Conservation (phyloP, 306 rosid genomes). For the Cotoneaster glaucophyllus region DNA sequence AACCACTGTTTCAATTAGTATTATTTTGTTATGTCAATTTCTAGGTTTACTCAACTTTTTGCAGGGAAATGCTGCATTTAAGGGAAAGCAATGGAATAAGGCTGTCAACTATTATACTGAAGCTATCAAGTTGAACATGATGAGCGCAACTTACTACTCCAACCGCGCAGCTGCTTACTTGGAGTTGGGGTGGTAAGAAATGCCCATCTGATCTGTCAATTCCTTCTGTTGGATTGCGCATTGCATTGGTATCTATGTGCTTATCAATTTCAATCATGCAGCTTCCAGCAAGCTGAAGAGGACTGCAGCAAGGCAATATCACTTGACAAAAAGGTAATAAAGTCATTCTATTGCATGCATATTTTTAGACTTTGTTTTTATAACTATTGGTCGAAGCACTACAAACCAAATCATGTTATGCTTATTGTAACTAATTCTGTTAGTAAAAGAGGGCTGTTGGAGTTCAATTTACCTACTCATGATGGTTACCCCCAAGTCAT, state of each 20-base stretch:
- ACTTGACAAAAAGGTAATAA: constrained; percentile 74
- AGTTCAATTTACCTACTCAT: background rate
- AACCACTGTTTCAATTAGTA: background rate
- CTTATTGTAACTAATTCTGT: background rate
- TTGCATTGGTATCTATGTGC: constrained; percentile 4
- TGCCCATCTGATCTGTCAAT: constrained; percentile 9
- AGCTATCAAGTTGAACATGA: constrained; percentile 62
- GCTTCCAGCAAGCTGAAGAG: constrained; percentile 87
- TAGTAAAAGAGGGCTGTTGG: background rate
- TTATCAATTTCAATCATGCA: constrained; percentile 28
- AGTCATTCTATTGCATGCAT: background rate
- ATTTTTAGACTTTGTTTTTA: background rate
- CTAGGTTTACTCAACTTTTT: constrained; percentile 2
- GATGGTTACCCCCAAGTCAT: background rate
- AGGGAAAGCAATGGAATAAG: constrained; percentile 66
- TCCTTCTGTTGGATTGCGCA: constrained; percentile 4
- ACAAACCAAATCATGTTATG: background rate
- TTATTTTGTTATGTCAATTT: background rate
- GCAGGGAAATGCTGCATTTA: constrained; percentile 87
- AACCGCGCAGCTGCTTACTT: constrained; percentile 90
- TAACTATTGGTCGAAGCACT: background rate
- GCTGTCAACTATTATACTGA: constrained; percentile 67
- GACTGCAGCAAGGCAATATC: constrained; percentile 70
- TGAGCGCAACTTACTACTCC: constrained; percentile 57
- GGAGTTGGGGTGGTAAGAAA: constrained; percentile 68